phyloP scores from a whole-genome alignment of 2,329 filamentous ascomycete species.

The Ophiostoma piceae region DNA sequence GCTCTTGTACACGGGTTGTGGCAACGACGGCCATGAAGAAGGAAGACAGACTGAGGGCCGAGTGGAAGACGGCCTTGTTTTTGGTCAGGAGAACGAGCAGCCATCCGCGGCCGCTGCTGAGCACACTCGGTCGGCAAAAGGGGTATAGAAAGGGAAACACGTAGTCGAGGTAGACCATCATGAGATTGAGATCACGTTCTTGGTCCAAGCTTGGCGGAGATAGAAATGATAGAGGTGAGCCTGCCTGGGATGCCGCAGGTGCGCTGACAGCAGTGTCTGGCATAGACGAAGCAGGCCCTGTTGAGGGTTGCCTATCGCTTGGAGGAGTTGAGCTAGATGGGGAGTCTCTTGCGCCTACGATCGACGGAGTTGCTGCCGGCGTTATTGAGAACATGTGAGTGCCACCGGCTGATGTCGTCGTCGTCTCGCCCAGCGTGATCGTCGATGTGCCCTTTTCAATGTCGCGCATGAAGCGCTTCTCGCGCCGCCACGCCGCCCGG shows the following conservation, averaged over 20 bases:
- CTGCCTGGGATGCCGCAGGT: neutral
- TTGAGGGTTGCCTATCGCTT: neutral
- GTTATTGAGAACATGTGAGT: neutral
- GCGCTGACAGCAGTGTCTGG: neutral
- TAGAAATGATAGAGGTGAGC: neutral
- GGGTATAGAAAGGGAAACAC: slow-evolving; percentile 59
- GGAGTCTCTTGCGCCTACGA: neutral
- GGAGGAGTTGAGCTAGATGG: neutral
- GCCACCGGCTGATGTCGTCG: neutral
- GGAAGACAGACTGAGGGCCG: slow-evolving; percentile 50
- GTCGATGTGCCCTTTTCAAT: slow-evolving; percentile 33
- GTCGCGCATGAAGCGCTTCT: slow-evolving; percentile 44
- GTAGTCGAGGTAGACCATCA: slow-evolving; percentile 56
- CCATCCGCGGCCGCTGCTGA: slow-evolving; percentile 56
- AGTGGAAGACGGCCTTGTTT: slow-evolving; percentile 55
- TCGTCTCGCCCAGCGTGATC: slow-evolving; percentile 11
- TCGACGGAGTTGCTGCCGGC: neutral
- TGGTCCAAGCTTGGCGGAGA: slow-evolving; percentile 15
- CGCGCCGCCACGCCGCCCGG: slow-evolving; percentile 46
- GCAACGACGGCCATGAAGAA: slow-evolving; percentile 52
- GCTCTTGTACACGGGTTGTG: slow-evolving; percentile 20
- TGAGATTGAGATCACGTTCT: slow-evolving; percentile 35
- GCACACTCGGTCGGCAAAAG: slow-evolving; percentile 53
- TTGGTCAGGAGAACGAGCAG: slow-evolving; percentile 52
- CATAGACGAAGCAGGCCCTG: neutral